Base-by-base conservation (phyloP, 805 yeast species). In the Ogataea naganishii region DNA sequence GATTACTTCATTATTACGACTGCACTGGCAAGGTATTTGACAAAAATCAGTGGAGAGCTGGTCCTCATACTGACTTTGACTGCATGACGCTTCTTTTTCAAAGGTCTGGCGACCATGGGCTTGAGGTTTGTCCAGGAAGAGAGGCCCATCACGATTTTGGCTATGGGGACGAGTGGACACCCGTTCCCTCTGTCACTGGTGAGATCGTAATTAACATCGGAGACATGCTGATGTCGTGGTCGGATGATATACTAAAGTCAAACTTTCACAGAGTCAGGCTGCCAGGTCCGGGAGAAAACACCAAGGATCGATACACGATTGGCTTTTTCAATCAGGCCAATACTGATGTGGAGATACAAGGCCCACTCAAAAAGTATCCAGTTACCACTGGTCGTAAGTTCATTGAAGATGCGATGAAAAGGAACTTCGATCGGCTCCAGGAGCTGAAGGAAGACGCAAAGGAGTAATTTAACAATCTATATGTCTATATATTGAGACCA, bases 171-270 rank as follows among this genome's bases (percentile, higher is more conserved):
- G 38, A 41, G 18, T 56, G 61, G 62, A 47, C 52, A 13, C 52
- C 58, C 1, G 58, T 53, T 21, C 54, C 50, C 16, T 46, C 60
- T 6, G 34, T 18, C 4, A 51, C 58, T 5, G 59, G 60, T 7
- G 56, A 53, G 8, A 52, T 57, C 28, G 60, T 56, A 14, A 49
- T 56, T 24, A 55, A 56, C 27, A 56, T 57, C 26, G 61, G 62
- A 8, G 61, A 57, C 33, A 54, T 56, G 61, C 35, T 57, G 26
- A 57, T 57, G 62, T 51, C 59, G 14, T 56, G 61, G 61, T 44
- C 53, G 3, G 61, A 56, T 33, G 60, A 51, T 29, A 33, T 33
- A 12, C 36, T 51, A 29, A 56, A 56, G 33, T 52, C 58, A 5
- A 56, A 51, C 31, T 56, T 52, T 35, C 61, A 54, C 36, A 45